These are phyloP conservation scores for Agrostemma githago DNA, from an alignment of 148 eudicot genomes.

Conservation along the genomic window DNA sequence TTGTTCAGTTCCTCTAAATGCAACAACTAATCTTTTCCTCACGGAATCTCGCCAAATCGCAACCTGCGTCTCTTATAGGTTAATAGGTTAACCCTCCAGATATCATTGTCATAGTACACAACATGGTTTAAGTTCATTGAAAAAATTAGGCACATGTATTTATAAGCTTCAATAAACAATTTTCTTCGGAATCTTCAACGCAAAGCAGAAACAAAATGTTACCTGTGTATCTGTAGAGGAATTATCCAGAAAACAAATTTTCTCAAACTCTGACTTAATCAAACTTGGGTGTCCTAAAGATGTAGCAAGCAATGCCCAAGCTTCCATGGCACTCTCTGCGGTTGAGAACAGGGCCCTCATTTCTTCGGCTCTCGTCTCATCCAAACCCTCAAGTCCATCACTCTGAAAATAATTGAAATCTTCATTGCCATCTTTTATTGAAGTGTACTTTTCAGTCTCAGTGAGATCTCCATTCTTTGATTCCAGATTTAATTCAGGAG, in stretches of 20 bases:
- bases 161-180: not conserved
- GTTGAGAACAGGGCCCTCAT: constrained; percentile 80
- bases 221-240: constrained; percentile 93
- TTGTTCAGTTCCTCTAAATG: constrained; percentile 98
- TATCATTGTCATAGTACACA: not conserved
- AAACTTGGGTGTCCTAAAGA: constrained; percentile 88
- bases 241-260: constrained; percentile 90
- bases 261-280: constrained; percentile 91
- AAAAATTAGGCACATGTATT: not conserved
- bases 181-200: not conserved
- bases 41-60: constrained; percentile 94
- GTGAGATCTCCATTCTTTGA: constrained; percentile 32
- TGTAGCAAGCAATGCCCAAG: constrained; percentile 97
- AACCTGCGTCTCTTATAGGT: constrained; percentile 49
- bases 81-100: constrained; percentile 4
- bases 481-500: constrained; percentile 53
- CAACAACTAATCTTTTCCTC: constrained; percentile 81
- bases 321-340: constrained; percentile 99
- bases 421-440: constrained; percentile 30
- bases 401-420: constrained; percentile 24
- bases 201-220: not conserved
- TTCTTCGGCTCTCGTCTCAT: constrained; percentile 74
- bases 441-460: constrained; percentile 34
- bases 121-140: not conserved
- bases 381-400: constrained; percentile 32